These are phyloP conservation scores for Calonectria leucothoes DNA, from an alignment of 2,329 filamentous ascomycete species.

Conservation along the genomic window DNA sequence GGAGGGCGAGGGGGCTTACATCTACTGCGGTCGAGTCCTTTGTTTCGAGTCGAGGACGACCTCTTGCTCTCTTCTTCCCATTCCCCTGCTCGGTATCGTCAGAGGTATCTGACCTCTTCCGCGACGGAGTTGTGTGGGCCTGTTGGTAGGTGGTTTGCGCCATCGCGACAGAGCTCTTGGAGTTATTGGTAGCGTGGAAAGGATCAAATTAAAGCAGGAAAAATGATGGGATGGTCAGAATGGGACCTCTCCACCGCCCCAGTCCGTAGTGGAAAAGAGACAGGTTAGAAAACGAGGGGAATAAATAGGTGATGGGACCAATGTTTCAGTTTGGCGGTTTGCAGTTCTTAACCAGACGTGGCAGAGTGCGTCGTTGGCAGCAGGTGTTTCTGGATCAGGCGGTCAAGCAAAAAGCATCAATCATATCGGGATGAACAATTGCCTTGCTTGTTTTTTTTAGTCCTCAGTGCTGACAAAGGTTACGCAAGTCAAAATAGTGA, in stretches of 20 bases:
- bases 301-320: neutral
- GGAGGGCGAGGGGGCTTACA: conserved; percentile 66
- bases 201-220: neutral
- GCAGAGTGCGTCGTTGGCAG: neutral
- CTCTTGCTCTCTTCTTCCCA: conserved; percentile 72
- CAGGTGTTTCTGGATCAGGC: neutral
- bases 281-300: neutral
- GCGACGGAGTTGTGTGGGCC: neutral
- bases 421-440: neutral
- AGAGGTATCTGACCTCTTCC: conserved; percentile 39
- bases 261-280: neutral
- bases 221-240: neutral
- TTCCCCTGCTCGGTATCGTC: conserved; percentile 51
- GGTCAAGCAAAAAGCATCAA: neutral
- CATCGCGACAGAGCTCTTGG: neutral
- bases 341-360: neutral
- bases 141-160: neutral
- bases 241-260: neutral
- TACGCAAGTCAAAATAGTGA: neutral
- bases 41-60: conserved; percentile 80
- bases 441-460: neutral
- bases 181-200: neutral
- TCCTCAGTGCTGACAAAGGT: neutral
- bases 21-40: conserved; percentile 82
- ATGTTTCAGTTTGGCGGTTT: neutral